phyloP scores from a whole-genome alignment of 2,329 filamentous ascomycete genomes.

The Shiraia sp. region DNA sequence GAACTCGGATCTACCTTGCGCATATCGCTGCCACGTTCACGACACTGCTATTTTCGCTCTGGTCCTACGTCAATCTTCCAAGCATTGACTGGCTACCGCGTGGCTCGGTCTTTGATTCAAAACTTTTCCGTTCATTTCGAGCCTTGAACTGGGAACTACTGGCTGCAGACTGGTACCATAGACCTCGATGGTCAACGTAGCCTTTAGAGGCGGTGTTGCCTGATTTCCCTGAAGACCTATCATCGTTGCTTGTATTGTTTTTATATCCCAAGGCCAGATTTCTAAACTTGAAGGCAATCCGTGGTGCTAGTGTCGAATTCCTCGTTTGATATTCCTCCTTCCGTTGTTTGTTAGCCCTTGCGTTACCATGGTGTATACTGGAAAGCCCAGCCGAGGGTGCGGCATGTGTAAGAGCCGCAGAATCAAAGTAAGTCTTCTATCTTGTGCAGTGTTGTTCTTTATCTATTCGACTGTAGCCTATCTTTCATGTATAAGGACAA shows the following conservation, averaged over 20 bases:
- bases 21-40: slow-evolving; percentile 6
- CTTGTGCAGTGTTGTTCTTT: background rate
- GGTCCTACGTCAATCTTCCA: slow-evolving; percentile 9
- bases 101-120: slow-evolving; percentile 11
- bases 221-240: slow-evolving; percentile 6
- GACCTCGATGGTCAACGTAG: slow-evolving; percentile 29
- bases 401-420: slow-evolving; percentile 74
- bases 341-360: slow-evolving; percentile 12
- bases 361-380: slow-evolving; percentile 45
- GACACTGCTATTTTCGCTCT: slow-evolving; percentile 1
- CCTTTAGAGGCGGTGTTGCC: slow-evolving; percentile 31
- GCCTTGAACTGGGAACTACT: slow-evolving; percentile 11
- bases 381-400: slow-evolving; percentile 59
- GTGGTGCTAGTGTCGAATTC: slow-evolving; percentile 2
- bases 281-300: slow-evolving; percentile 1
- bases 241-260: slow-evolving; percentile 7
- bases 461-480: background rate
- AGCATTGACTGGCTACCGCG: slow-evolving; percentile 7
- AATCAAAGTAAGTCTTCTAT: slow-evolving; percentile 64
- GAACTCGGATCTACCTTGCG: slow-evolving; percentile 3
- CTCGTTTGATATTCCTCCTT: slow-evolving; percentile 11
- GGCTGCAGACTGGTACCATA: slow-evolving; percentile 16
- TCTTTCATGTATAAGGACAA: background rate
- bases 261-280: slow-evolving; percentile 6
- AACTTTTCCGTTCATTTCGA: slow-evolving; percentile 7